Conservation (phyloP, 2,329 filamentous ascomycete species). For the Capronia coronata region DNA sequence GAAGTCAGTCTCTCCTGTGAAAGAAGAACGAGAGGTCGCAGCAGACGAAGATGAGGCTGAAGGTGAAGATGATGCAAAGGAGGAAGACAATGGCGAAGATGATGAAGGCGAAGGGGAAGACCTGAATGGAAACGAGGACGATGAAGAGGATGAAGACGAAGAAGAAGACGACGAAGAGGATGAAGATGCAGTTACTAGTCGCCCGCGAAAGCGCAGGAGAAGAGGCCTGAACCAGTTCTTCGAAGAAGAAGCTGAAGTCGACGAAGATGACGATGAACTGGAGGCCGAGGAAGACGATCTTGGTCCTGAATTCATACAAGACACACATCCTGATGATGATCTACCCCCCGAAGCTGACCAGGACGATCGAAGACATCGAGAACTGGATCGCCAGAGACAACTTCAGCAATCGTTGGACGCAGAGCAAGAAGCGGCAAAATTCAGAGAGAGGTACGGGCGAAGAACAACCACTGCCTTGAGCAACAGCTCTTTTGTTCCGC, state of each 20-base stretch:
- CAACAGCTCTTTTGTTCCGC: conserved; percentile 73
- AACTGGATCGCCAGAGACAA: conserved; percentile 87
- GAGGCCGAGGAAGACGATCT: conserved; percentile 87
- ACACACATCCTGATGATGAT: conserved; percentile 87
- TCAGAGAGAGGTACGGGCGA: conserved; percentile 83
- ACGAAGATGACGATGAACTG: conserved; percentile 81
- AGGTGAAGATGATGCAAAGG: conserved; percentile 43
- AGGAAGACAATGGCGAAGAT: conserved; percentile 38
- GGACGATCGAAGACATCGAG: conserved; percentile 87
- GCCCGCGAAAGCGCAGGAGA: conserved; percentile 70
- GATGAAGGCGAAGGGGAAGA: conserved; percentile 37
- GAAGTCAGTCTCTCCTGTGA: conserved; percentile 9
- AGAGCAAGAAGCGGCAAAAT: conserved; percentile 81
- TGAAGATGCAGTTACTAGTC: conserved; percentile 43
- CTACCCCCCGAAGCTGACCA: conserved; percentile 65
- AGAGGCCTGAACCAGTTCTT: conserved; percentile 78
- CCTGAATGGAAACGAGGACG: conserved; percentile 46
- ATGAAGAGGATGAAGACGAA: conserved; percentile 54
- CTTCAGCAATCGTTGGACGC: conserved; percentile 82
- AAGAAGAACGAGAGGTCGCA: conserved; percentile 37
- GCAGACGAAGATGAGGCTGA: conserved; percentile 46
- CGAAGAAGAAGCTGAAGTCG: conserved; percentile 96
- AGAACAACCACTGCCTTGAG: conserved; percentile 57
- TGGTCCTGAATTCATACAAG: conserved; percentile 77
- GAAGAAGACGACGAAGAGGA: conserved; percentile 40